Percentiles rank a stretch among this genome's conserved stretches.
These are phyloP conservation scores for Microglena sp. DNA, from an alignment of 139 green algal genomes.

Conservation along the genomic window DNA sequence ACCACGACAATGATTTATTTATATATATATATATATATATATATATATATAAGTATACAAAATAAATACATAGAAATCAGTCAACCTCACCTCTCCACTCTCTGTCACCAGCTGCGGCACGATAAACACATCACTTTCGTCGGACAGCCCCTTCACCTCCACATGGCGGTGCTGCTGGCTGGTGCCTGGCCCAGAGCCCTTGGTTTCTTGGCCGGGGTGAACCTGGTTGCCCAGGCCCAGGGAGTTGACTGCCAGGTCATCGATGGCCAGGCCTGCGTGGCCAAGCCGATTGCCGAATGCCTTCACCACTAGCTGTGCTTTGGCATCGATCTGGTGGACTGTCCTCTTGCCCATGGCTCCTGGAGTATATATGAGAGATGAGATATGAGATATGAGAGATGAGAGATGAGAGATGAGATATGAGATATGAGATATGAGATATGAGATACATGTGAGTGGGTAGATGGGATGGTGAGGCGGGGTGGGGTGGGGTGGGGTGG, in stretches of 20 bases:
- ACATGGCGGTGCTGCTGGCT: background rate
- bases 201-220: background rate
- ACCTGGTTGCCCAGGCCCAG: background rate
- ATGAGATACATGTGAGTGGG: background rate
- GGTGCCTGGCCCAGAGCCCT: background rate
- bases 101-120: slow-evolving; percentile 34
- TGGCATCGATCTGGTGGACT: slow-evolving; percentile 73
- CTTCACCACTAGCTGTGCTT: slow-evolving; percentile 65
- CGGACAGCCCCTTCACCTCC: slow-evolving; percentile 30
- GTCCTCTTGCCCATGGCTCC: slow-evolving; percentile 76
- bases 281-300: background rate
- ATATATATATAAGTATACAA: no score
- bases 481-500: background rate
- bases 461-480: background rate
- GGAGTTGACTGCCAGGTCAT: background rate
- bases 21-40: no score
- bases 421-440: background rate
- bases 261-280: background rate
- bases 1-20: no score
- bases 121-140: slow-evolving; percentile 43
- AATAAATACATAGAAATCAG: background rate
- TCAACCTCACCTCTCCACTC: slow-evolving; percentile 5
- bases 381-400: slow-evolving; percentile 3
- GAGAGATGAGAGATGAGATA: background rate
- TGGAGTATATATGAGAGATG: slow-evolving; percentile 5